phyloP scores from a whole-genome alignment of 768 basidiomycete species.

The Boletales sp. region DNA sequence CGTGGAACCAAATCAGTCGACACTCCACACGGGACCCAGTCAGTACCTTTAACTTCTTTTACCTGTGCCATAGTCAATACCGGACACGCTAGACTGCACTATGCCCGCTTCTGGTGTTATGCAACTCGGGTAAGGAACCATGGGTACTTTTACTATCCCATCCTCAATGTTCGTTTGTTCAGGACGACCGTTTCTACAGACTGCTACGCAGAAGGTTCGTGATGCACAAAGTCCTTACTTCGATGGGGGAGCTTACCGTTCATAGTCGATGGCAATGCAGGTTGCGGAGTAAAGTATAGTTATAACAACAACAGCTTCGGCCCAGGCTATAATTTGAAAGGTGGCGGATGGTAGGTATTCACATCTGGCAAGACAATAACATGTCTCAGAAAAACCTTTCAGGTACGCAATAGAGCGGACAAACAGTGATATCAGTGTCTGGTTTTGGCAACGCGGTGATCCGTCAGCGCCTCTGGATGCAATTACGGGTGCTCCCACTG shows the following conservation, averaged over 20 bases:
- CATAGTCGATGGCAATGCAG: slow-evolving; percentile 30
- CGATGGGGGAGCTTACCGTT: neutral
- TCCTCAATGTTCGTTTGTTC: neutral
- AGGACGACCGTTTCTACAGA: slow-evolving; percentile 22
- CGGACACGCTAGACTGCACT: slow-evolving; percentile 17
- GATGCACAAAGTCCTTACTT: neutral
- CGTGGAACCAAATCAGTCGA: slow-evolving; percentile 45
- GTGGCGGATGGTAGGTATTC: slow-evolving; percentile 39
- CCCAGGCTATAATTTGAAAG: slow-evolving; percentile 28
- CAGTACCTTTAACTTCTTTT: slow-evolving; percentile 1
- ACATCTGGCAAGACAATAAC: neutral
- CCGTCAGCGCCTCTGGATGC: slow-evolving; percentile 33
- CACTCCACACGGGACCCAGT: slow-evolving; percentile 56
- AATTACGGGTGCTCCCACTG: slow-evolving; percentile 13
- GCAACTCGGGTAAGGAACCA: slow-evolving; percentile 22
- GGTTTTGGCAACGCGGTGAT: slow-evolving; percentile 39
- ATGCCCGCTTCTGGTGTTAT: slow-evolving; percentile 21
- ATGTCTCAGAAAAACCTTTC: neutral
- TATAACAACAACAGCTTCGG: slow-evolving; percentile 27
- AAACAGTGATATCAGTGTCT: slow-evolving; percentile 33
- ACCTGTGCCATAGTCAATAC: neutral
- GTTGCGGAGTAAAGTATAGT: slow-evolving; percentile 34
- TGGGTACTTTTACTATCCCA: no score
- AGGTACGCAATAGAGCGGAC: slow-evolving; percentile 41
- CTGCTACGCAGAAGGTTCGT: slow-evolving; percentile 22